Evolutionary conservation across 2,329 filamentous ascomycete species (phyloP).

Genomic region (Pseudogymnoascus verrucosus): DNA sequence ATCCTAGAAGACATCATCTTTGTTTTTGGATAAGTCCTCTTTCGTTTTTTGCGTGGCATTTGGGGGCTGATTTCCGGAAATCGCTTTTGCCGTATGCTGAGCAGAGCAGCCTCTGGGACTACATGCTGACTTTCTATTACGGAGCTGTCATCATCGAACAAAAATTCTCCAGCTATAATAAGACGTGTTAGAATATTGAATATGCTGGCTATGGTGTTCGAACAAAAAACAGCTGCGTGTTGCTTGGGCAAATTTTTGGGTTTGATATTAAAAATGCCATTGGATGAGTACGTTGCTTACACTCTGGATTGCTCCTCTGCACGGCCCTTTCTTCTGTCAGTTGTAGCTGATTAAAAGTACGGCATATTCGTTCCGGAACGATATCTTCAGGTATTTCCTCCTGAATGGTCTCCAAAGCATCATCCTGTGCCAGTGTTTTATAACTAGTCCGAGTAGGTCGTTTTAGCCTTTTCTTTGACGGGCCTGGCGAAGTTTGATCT

Average conservation of each 20-base stretch:
- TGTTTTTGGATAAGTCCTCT: not conserved
- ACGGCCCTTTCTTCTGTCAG: not conserved
- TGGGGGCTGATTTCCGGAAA: not conserved
- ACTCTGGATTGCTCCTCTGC: not conserved
- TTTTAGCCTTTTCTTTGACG: not conserved
- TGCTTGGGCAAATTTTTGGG: not conserved
- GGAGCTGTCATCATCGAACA: not conserved
- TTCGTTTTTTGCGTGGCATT: not conserved
- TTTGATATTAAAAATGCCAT: not conserved
- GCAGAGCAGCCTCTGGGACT: not conserved
- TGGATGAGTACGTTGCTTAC: not conserved
- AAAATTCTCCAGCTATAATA: not conserved
- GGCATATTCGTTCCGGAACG: not conserved
- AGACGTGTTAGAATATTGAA: not conserved
- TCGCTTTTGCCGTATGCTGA: not conserved
- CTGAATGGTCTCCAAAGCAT: not conserved
- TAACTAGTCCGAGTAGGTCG: not conserved
- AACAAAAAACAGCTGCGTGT: not conserved
- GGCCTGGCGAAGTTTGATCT: not conserved
- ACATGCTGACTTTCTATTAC: not conserved
- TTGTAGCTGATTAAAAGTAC: not conserved
- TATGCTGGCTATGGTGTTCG: not conserved
- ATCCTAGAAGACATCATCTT: not conserved
- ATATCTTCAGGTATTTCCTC: not conserved
- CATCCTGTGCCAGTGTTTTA: not conserved